Base-by-base conservation (phyloP, 352 stramenopile species). In the Thraustochytrium sp. region DNA sequence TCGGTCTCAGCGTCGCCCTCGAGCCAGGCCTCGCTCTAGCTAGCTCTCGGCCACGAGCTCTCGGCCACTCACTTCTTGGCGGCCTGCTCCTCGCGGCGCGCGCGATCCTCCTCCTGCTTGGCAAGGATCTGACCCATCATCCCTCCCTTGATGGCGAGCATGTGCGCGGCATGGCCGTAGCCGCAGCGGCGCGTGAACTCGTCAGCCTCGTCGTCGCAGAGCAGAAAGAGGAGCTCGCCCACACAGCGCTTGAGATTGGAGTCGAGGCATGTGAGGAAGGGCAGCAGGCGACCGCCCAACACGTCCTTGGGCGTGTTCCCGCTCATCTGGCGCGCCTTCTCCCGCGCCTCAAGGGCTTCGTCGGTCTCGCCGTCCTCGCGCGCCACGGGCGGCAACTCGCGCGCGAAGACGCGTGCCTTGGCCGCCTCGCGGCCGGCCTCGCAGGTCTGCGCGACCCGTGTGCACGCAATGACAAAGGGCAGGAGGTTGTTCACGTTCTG, bases 81-180 rank as follows among this genome's bases (percentile, higher is more conserved):
- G 21, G 21, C 59, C n/a, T n/a, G n/a, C n/a, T n/a, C n/a, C 13
- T 72, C n/a, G 40, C 59, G 59, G 16, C 59, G 59, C 36, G 59
- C 59, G 34, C 40, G 59, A 8, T 75, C 37, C 62, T 80, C 53
- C 3, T 61, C 48, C 34, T 80, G 68, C 53, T 80, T 46, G 1
- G 26, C 21, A 0, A 80, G 2, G 38, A 80, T 80, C 2, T 61
- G 23, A 13, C 68, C 68, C 4, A 80, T 80, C 44, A 31, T 80
- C 0, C 68, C 68, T 4, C 13, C 68, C 68, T 80, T 80, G 68
- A 80, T 80, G n/a, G 68, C 68, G 21, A 80, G 21, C 31, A 80
- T 80, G 42, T 80, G 31, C 26, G 68, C 53, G 13, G 31, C 62
- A 75, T 46, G 76, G n/a, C 42, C 68, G n/a, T 80, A 80, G 5